Evolutionary conservation across 177 flowering plant genomes (phyloP), one percentile per base, ranked within the genome.

Genomic region (Vitis hybrid): DNA sequence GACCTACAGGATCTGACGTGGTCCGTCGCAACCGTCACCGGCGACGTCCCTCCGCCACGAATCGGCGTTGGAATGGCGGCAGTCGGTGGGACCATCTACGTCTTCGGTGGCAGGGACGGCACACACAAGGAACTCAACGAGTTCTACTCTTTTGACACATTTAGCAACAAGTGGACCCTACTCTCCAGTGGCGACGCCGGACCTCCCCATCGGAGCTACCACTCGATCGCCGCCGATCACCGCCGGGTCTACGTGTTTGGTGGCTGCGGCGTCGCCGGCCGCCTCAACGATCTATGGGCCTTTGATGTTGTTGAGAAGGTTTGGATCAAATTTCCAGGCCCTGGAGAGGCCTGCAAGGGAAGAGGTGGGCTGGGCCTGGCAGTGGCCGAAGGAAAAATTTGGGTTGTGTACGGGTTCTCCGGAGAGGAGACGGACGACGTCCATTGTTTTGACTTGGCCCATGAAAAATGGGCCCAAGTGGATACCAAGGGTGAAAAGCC

Each of bases 341-440:
- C 98, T 0, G 95, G 90, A 0, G 90, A 88, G 3, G 67, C 17
- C 2, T 87, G 85, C 73, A 87, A 79, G 53, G 90, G 89, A 1
- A 82, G 98, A 75, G 98, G 99, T 44, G 97, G 99, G 31, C 89
- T 97, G 0, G 99, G 99, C 10, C 69, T 95, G 62, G 88, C 78
- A 0, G 88, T 88, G 14, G 81, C 71, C n/a, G 78, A 71, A 5
- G 92, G 88, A 12, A 90, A 89, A 65, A 78, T 94, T 2, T 94
- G 98, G 99, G 97, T 95, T n/a, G 86, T 94, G 31, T 95, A 94
- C 73, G 98, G 99, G 1, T 95, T 92, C 33, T 69, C 92, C 0
- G 99, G 99, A 2, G 65, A 60, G 72, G 98, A 95, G 83, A 19
- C 74, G 50, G 97, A 95, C 57, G 98, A 95, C 64, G 94, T 95